These are phyloP conservation scores for Penicillium italicum DNA, from an alignment of 2,329 filamentous ascomycete genomes.

Conservation along the genomic window DNA sequence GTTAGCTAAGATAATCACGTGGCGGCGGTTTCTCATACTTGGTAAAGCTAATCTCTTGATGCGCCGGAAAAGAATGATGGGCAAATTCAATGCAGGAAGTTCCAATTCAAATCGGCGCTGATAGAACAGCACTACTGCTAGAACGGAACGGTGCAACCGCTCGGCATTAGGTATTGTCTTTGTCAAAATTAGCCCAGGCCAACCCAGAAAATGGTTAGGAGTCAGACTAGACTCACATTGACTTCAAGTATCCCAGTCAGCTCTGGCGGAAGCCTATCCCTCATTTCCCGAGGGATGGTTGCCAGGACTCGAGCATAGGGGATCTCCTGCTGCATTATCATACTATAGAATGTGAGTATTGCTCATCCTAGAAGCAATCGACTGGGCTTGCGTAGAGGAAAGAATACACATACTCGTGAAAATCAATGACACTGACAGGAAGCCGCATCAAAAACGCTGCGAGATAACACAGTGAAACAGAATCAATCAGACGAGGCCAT, in stretches of 20 bases:
- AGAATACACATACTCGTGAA: constrained; percentile 48
- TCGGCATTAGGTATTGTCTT: constrained; percentile 47
- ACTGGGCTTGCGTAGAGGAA: neutral
- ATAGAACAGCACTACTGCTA: constrained; percentile 62
- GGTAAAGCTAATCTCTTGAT: constrained; percentile 72
- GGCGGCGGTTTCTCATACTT: constrained; percentile 46
- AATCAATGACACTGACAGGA: constrained; percentile 70
- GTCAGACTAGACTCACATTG: constrained; percentile 26
- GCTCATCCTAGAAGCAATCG: neutral
- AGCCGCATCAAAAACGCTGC: constrained; percentile 70
- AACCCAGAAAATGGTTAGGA: neutral
- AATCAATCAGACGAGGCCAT: constrained; percentile 68
- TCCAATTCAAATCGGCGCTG: constrained; percentile 63
- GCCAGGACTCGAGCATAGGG: constrained; percentile 64
- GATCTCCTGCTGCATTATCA: constrained; percentile 65
- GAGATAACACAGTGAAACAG: constrained; percentile 74
- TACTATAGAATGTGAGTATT: constrained; percentile 18
- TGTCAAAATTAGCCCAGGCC: neutral
- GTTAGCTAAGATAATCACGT: constrained; percentile 10
- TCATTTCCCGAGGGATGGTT: constrained; percentile 44
- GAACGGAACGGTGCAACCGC: constrained; percentile 62
- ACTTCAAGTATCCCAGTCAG: constrained; percentile 42
- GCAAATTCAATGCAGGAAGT: constrained; percentile 69
- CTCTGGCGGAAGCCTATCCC: constrained; percentile 42
- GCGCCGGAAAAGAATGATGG: constrained; percentile 65